Conservation (phyloP, 2,329 filamentous ascomycete species). For the Curvularia lunata region DNA sequence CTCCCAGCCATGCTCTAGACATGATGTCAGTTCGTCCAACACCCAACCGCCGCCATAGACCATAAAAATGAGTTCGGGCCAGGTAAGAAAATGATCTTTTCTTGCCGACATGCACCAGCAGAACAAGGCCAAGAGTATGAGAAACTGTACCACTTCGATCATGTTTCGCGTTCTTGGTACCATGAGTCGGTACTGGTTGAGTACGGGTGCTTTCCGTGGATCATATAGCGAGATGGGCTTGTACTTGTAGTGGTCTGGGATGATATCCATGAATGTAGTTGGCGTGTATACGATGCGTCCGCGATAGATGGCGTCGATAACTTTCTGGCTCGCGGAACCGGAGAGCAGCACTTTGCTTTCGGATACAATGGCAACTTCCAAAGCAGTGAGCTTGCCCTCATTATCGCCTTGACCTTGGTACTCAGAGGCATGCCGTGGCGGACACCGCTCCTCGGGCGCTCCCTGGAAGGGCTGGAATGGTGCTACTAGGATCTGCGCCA, state of each 20-base stretch:
- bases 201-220: conserved; percentile 72
- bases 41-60: conserved; percentile 81
- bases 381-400: conserved; percentile 71
- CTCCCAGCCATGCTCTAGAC: conserved; percentile 76
- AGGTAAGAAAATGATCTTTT: conserved; percentile 62
- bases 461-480: conserved; percentile 88
- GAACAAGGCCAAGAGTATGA: conserved; percentile 72
- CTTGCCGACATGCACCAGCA: conserved; percentile 74
- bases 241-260: conserved; percentile 85
- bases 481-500: conserved; percentile 80
- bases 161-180: conserved; percentile 79
- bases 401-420: conserved; percentile 55
- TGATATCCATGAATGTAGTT: conserved; percentile 79
- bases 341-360: conserved; percentile 81
- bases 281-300: conserved; percentile 83
- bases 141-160: conserved; percentile 76
- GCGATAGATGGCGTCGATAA: conserved; percentile 82
- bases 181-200: conserved; percentile 85
- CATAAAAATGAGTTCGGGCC: conserved; percentile 70
- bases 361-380: conserved; percentile 83
- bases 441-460: conserved; percentile 70
- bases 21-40: conserved; percentile 77
- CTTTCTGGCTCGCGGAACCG: conserved; percentile 78
- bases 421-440: conserved; percentile 59
- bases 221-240: conserved; percentile 83